phyloP scores from a whole-genome alignment of 441 rosid genomes.

The Corymbia citriodora region DNA sequence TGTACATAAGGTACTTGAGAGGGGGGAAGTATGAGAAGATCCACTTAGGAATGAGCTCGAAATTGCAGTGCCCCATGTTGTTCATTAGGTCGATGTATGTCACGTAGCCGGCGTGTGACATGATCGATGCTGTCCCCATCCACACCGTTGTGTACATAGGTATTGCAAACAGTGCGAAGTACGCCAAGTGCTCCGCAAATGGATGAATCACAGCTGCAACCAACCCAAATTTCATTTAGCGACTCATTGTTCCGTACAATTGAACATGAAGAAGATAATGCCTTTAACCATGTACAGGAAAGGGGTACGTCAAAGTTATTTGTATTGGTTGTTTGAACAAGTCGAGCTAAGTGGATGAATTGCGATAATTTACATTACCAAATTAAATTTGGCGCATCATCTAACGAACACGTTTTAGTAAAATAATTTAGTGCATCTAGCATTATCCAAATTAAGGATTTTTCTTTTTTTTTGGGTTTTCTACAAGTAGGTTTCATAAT shows the following conservation, averaged over 20 bases:
- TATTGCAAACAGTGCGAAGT: conserved; percentile 26
- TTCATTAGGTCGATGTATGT: conserved; percentile 32
- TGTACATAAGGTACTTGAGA: conserved; percentile 31
- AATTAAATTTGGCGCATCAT: background rate
- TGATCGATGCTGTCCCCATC: conserved; percentile 24
- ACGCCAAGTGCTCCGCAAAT: conserved; percentile 31
- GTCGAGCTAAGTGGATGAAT: background rate
- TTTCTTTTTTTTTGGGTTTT: too few relatives aligned
- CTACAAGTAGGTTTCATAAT: background rate
- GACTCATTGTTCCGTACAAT: background rate
- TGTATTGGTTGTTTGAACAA: background rate
- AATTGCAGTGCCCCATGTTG: conserved; percentile 36
- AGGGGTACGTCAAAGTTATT: background rate
- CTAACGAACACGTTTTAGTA: background rate
- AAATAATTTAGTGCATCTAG: background rate
- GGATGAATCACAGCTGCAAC: conserved; percentile 41
- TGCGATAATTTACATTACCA: background rate
- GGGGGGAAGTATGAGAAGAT: conserved; percentile 20
- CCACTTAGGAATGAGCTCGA: conserved; percentile 22
- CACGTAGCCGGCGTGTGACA: conserved; percentile 15
- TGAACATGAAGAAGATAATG: background rate
- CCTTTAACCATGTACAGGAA: background rate
- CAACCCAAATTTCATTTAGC: background rate
- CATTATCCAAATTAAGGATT: too few relatives aligned
- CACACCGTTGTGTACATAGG: conserved; percentile 16